Conservation (phyloP, 768 basidiomycete genomes). For the Suillus spraguei region DNA sequence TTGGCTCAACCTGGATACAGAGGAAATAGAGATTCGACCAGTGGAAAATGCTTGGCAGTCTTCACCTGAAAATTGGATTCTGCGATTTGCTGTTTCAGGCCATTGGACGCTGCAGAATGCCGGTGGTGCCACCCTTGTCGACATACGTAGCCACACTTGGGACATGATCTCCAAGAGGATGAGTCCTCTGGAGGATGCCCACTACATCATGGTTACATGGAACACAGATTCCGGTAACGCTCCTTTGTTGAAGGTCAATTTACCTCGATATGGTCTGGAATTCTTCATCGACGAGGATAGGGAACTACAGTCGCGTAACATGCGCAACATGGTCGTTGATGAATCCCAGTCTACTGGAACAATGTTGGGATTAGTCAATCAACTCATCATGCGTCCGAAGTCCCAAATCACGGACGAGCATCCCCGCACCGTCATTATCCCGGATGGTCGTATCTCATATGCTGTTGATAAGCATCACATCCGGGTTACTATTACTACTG, state of each 20-base stretch:
- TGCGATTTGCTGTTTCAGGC: constrained; percentile 18
- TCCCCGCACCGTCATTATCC: constrained; percentile 39
- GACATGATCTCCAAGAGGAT: constrained; percentile 28
- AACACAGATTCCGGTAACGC: not conserved
- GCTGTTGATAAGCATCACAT: constrained; percentile 20
- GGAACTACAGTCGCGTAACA: constrained; percentile 43
- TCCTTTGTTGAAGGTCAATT: constrained; percentile 26
- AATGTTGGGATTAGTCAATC: constrained; percentile 44
- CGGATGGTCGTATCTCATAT: constrained; percentile 33
- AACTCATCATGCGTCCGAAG: constrained; percentile 43
- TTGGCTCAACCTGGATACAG: constrained; percentile 31
- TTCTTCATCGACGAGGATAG: constrained; percentile 39
- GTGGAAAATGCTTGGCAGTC: constrained; percentile 25
- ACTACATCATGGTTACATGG: constrained; percentile 27
- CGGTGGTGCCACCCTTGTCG: constrained; percentile 22
- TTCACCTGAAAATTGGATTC: constrained; percentile 30
- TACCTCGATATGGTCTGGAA: constrained; percentile 45
- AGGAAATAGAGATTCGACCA: constrained; percentile 32
- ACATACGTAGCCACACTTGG: constrained; percentile 31
- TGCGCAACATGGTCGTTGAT: constrained; percentile 46
- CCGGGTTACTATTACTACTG: constrained; percentile 14
- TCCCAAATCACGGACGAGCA: constrained; percentile 1
- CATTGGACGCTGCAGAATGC: constrained; percentile 13
- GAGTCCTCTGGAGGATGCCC: constrained; percentile 24
- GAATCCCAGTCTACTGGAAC: constrained; percentile 43